Evolutionary conservation across 2,329 filamentous ascomycete genomes (phyloP), one percentile per base, ranked within the genome.

Genomic region (Fusarium sp.): DNA sequence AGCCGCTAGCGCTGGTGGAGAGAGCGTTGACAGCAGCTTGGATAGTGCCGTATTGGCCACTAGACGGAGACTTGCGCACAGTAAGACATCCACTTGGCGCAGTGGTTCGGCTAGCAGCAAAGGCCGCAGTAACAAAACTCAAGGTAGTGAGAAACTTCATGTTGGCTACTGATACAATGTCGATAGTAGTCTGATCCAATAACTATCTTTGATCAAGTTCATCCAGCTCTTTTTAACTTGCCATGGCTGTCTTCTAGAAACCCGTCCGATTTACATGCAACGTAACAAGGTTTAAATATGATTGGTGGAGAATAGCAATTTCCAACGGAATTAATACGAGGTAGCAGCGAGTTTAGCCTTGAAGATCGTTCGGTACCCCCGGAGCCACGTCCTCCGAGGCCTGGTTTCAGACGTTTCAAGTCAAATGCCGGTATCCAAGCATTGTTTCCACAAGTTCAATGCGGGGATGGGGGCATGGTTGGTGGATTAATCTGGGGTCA

Each of bases 21-120:
- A 92, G 85, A 6, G 89, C 86, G 74, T 89, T 78, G 65, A 92
- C 86, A 10, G 91, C 91, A 20, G 85, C 80, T 76, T 90, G 88
- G 46, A 92, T 53, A 3, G 75, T 80, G 62, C 77, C 76, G 69
- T 80, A 83, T 35, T 73, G 75, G 49, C 82, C 67, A 79, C 87
- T 75, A 22, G 61, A 64, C 1, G 71, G 64, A 0, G 77, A 79
- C 75, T 81, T 82, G 22, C 80, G 80, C 1, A 90, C 89, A 3
- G 85, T 83, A 5, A 90, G 80, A 59, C 87, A 87, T 29, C 87
- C 88, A 4, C 82, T 75, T 3, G 88, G 89, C 0, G 82, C 77
- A 9, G 77, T 79, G 12, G 81, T 84, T 22, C 82, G 81, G 61
- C 79, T 78, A 1, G 75, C 79, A 6, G 81, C 83, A 6, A 81